Evolutionary conservation across 192 early-diverging fungal genomes (phyloP).

Genomic region (Endogone sp.): DNA sequence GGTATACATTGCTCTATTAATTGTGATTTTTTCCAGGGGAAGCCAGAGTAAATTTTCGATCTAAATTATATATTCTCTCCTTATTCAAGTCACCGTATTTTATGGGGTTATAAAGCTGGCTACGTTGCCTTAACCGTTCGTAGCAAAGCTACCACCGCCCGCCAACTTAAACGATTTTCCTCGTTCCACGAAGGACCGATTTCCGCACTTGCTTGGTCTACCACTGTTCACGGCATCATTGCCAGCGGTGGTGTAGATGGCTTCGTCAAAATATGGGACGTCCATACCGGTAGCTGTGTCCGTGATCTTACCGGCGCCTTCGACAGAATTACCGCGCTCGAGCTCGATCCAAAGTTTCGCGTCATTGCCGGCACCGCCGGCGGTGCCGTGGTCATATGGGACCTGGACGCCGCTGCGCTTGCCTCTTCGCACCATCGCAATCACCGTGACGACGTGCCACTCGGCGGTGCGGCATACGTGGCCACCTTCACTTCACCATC

Average conservation of each 20-base stretch:
- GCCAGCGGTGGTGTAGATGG: conserved; percentile 50
- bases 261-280: conserved; percentile 48
- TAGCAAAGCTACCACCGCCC: conserved; percentile 29
- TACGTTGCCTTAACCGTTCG: conserved; percentile 45
- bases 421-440: neutral
- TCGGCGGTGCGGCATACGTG: neutral
- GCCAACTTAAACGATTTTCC: conserved; percentile 40
- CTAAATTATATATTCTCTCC: neutral
- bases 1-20: conserved; percentile 27
- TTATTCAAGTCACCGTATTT: conserved; percentile 43
- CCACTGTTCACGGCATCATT: conserved; percentile 18
- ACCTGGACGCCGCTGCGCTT: conserved; percentile 14
- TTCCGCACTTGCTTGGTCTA: conserved; percentile 15
- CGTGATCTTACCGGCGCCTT: conserved; percentile 12
- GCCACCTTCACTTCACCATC: neutral
- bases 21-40: too few relatives aligned
- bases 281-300: conserved; percentile 24
- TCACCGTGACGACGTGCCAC: neutral
- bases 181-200: conserved; percentile 56
- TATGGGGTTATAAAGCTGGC: conserved; percentile 54
- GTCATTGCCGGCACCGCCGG: conserved; percentile 30
- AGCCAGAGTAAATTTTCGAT: neutral
- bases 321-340: conserved; percentile 1
- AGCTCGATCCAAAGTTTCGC: conserved; percentile 1
- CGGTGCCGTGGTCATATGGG: conserved; percentile 29